Evolutionary conservation across 768 basidiomycete genomes (phyloP).

Genomic region (Rubroboletus pulcherrimus): DNA sequence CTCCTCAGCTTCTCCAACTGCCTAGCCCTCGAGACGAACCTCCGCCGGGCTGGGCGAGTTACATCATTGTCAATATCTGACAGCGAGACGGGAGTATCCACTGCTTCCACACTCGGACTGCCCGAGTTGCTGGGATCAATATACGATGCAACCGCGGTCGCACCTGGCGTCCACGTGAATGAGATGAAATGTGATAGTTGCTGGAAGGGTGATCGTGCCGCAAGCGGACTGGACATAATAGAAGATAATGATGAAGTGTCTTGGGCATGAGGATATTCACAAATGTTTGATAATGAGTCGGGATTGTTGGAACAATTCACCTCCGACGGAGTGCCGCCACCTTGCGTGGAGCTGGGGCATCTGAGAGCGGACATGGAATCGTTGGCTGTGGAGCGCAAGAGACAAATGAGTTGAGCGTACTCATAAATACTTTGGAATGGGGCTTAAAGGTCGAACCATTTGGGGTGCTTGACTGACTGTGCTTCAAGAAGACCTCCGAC

Average conservation of each 20-base stretch:
- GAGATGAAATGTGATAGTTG: conserved; percentile 60
- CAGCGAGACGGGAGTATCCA: conserved; percentile 9
- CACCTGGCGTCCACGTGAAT: conserved; percentile 47
- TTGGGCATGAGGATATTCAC: conserved; percentile 27
- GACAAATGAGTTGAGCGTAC: conserved; percentile 59
- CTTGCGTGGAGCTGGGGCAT: conserved; percentile 34
- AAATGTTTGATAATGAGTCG: conserved; percentile 13
- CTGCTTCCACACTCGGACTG: conserved; percentile 5
- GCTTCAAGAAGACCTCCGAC: conserved; percentile 29
- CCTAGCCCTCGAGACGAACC: conserved; percentile 57
- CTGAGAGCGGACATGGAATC: conserved; percentile 32
- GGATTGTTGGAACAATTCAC: conserved; percentile 28
- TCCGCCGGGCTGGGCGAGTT: conserved; percentile 23
- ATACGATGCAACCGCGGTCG: conserved; percentile 26
- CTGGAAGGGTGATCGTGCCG: conserved; percentile 57
- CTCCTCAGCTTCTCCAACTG: conserved; percentile 62
- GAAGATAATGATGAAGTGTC: conserved; percentile 41
- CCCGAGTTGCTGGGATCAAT: conserved; percentile 19
- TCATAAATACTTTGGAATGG: conserved; percentile 42
- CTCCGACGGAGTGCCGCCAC: conserved; percentile 24
- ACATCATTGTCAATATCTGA: conserved; percentile 7
- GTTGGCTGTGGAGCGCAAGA: conserved; percentile 35
- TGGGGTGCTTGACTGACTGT: conserved; percentile 28
- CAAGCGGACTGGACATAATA: conserved; percentile 49
- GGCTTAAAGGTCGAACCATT: conserved; percentile 65